Conservation (phyloP, 257 asterid genomes). For the Jaltomata sinuosa region DNA sequence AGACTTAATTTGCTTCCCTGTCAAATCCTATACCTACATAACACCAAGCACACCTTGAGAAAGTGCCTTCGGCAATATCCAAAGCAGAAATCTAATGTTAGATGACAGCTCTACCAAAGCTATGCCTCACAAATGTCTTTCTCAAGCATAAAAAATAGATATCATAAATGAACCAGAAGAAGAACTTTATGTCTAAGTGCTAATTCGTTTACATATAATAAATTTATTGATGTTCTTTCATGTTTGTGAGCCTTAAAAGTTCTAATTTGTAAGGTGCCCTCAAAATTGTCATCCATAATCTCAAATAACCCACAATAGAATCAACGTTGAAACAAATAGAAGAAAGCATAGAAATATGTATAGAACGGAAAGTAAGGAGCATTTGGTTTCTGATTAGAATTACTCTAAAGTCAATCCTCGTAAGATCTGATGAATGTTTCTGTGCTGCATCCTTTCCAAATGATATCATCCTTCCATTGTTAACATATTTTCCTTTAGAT, state of each 20-base stretch:
- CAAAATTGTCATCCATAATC: not conserved
- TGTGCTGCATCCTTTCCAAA: slow-evolving; percentile 60
- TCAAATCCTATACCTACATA: not conserved
- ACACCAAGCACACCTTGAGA: not conserved
- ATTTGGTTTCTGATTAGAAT: not conserved
- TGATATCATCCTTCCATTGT: slow-evolving; percentile 68
- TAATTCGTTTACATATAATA: not conserved
- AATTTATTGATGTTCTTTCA: not conserved
- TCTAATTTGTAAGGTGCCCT: not conserved
- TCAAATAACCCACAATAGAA: not conserved
- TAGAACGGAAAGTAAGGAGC: not conserved
- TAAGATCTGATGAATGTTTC: slow-evolving; percentile 47
- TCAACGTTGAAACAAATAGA: not conserved
- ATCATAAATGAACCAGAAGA: not conserved
- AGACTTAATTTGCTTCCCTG: not conserved
- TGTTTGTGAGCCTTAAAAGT: not conserved
- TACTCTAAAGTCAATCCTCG: slow-evolving; percentile 75
- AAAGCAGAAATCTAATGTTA: not conserved
- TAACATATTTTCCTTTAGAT: slow-evolving; percentile 19
- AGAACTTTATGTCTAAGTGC: not conserved
- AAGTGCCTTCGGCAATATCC: not conserved
- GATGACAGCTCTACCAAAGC: not conserved
- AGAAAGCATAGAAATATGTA: not conserved
- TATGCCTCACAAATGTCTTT: not conserved
- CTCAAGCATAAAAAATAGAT: not conserved